A percentile compares a stretch with the other conserved stretches of the same genome.
Conservation (phyloP, 164 flowering plant species). For the Piper longum region DNA sequence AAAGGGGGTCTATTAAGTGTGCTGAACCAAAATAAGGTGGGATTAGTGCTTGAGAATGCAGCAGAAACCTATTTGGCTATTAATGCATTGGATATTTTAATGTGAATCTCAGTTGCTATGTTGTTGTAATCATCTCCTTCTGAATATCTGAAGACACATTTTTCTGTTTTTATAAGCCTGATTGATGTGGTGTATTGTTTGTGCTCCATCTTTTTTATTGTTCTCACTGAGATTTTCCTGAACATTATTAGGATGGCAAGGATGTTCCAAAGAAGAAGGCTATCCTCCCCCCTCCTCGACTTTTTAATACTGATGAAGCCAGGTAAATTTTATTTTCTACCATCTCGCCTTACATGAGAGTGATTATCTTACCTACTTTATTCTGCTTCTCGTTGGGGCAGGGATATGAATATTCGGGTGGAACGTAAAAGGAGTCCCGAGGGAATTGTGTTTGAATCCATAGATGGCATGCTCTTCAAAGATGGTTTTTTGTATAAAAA, state of each 20-base stretch:
- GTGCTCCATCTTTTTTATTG: background rate
- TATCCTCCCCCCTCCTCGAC: conserved; percentile 86
- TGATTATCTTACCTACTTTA: background rate
- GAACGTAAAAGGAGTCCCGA: conserved; percentile 53
- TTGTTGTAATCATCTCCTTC: background rate
- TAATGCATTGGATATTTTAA: no score
- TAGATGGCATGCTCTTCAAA: conserved; percentile 64
- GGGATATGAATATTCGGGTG: conserved; percentile 76
- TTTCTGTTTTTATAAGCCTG: background rate
- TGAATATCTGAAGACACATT: background rate
- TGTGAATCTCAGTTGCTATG: background rate
- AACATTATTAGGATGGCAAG: conserved; percentile 63
- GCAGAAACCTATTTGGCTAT: no score
- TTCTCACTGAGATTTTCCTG: background rate
- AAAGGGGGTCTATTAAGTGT: no score
- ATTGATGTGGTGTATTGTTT: background rate
- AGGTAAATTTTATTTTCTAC: conserved; percentile 30
- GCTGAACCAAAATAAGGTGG: no score
- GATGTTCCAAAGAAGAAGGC: conserved; percentile 78
- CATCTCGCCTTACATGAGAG: background rate
- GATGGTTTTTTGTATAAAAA: conserved; percentile 75
- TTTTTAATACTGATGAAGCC: conserved; percentile 80
- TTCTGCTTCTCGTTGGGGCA: conserved; percentile 14
- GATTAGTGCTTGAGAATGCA: no score
- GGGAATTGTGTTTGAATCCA: conserved; percentile 56